phyloP scores from a whole-genome alignment of 129 eudicot species.

The Erigeron canadensis region DNA sequence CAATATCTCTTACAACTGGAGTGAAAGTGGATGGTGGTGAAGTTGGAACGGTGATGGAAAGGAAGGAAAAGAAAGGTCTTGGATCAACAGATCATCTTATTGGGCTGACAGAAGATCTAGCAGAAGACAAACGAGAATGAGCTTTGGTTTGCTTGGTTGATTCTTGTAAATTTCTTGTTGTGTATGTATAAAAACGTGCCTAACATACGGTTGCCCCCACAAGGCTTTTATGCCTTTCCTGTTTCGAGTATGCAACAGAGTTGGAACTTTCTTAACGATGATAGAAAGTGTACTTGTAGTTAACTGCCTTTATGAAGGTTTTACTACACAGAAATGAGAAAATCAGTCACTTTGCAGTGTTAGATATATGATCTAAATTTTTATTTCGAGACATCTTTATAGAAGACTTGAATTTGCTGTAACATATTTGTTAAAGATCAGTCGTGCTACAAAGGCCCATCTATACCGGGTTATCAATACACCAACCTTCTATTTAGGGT shows the following conservation, averaged over 20 bases:
- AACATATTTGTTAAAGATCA: background rate
- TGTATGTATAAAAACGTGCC: constrained; percentile 42
- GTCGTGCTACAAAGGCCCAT: no score
- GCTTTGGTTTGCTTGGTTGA: background rate
- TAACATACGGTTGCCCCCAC: constrained; percentile 14
- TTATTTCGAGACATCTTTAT: background rate
- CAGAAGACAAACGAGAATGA: constrained; percentile 73
- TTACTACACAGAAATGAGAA: constrained; percentile 24
- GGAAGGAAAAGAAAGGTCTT: constrained; percentile 52
- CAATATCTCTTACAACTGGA: constrained; percentile 57
- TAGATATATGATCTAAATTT: background rate
- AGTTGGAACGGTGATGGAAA: constrained; percentile 46
- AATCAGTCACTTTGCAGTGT: background rate
- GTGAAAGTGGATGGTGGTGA: constrained; percentile 53
- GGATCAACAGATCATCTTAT: constrained; percentile 47
- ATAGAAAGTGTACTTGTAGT: constrained; percentile 18
- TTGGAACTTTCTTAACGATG: constrained; percentile 20
- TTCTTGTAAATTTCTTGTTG: constrained; percentile 29
- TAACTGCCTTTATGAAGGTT: constrained; percentile 14
- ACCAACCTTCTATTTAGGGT: no score
- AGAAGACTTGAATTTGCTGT: background rate
- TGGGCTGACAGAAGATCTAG: constrained; percentile 52
- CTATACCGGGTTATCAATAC: no score
- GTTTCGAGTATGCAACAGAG: constrained; percentile 15
- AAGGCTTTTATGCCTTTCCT: background rate